phyloP scores from a whole-genome alignment of 371 early-diverging fungal genomes.

The Mucor plumbeus region DNA sequence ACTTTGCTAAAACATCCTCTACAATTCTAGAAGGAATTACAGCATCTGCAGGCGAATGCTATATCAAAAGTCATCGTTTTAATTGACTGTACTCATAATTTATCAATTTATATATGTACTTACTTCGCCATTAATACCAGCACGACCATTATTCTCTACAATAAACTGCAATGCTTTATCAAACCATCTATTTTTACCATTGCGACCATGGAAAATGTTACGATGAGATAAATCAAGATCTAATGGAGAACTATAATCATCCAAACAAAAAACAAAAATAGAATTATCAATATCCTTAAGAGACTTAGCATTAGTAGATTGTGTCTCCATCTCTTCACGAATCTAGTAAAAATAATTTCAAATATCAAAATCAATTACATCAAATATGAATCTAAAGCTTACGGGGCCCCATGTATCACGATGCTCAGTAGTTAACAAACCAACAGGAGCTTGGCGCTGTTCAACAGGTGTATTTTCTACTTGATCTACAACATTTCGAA shows the following conservation, averaged over 20 bases:
- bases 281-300: conserved; percentile 78
- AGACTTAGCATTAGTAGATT: conserved; percentile 60
- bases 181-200: conserved; percentile 93
- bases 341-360: conserved; percentile 21
- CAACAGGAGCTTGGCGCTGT: conserved; percentile 69
- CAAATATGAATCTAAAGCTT: background rate
- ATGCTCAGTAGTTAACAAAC: conserved; percentile 82
- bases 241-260: conserved; percentile 67
- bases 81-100: background rate
- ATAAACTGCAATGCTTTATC: conserved; percentile 92
- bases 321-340: conserved; percentile 40
- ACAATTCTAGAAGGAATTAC: conserved; percentile 84
- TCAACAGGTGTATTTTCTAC: conserved; percentile 55
- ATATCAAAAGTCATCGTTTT: background rate
- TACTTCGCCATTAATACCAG: conserved; percentile 94
- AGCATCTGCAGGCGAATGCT: conserved; percentile 93
- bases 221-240: conserved; percentile 72
- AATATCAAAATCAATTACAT: background rate
- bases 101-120: background rate
- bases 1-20: conserved; percentile 65
- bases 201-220: conserved; percentile 78
- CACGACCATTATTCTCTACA: conserved; percentile 83
- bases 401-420: conserved; percentile 81
- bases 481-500: conserved; percentile 63
- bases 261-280: conserved; percentile 87